A percentile compares a stretch with the other conserved stretches of the same genome.
Evolutionary conservation across 257 asterid genomes (phyloP).

Genomic region (Solanum chilense): DNA sequence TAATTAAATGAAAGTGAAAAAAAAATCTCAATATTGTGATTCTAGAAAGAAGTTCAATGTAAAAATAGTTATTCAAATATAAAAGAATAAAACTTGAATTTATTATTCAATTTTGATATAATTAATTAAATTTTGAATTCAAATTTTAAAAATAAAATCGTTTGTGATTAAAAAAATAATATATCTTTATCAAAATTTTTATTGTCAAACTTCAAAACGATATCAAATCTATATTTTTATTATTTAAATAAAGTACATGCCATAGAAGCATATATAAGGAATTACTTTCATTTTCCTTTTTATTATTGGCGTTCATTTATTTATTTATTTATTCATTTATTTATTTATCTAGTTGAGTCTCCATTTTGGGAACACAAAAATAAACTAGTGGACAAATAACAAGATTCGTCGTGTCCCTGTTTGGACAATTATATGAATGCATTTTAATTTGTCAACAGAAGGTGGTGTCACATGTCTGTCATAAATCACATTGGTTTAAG

Average conservation of each 20-base stretch:
- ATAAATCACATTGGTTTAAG: background rate
- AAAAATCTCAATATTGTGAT: background rate
- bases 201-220: background rate
- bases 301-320: background rate
- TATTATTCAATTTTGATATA: background rate
- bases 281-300: background rate
- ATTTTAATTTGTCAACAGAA: background rate
- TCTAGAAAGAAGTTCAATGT: background rate
- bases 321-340: background rate
- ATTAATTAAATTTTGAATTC: background rate
- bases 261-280: background rate
- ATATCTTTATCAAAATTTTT: fast-evolving
- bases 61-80: background rate
- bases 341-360: background rate
- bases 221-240: background rate
- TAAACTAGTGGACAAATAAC: background rate
- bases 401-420: background rate
- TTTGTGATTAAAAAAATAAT: background rate
- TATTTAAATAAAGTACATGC: background rate
- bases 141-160: background rate
- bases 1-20: background rate
- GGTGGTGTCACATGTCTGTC: background rate
- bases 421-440: background rate
- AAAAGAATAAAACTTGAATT: background rate
- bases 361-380: background rate